phyloP scores from a whole-genome alignment of 1,284 basidiomycete species.

The Ceratobasidium sp. region DNA sequence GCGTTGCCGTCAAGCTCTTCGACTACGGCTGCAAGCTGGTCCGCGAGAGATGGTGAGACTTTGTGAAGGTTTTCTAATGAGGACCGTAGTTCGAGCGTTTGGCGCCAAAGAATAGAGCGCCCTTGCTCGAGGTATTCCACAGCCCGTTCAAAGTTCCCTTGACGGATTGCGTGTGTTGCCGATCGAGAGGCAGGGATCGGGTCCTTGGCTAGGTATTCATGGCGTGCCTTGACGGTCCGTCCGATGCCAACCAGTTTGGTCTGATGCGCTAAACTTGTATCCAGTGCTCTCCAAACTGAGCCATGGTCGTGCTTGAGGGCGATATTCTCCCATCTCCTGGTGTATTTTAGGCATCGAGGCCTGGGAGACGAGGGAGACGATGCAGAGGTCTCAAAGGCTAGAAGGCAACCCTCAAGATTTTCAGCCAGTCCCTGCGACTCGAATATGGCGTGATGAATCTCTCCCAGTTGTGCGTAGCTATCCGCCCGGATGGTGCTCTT shows the following conservation, averaged over 20 bases:
- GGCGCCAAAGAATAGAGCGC: constrained; percentile 39
- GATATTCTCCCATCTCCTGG: constrained; percentile 25
- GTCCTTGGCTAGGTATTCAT: constrained; percentile 32
- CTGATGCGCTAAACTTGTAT: constrained; percentile 16
- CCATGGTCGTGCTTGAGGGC: constrained; percentile 5
- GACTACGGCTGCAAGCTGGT: constrained; percentile 26
- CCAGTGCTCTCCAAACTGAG: constrained; percentile 9
- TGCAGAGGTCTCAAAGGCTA: constrained; percentile 13
- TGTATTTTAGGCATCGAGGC: constrained; percentile 14
- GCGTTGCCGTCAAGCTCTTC: constrained; percentile 21
- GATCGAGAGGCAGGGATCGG: constrained; percentile 30
- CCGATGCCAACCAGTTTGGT: constrained; percentile 12
- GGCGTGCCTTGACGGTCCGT: constrained; percentile 7
- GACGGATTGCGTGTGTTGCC: constrained; percentile 30
- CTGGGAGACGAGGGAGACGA: constrained; percentile 15
- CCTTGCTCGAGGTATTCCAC: constrained; percentile 44
- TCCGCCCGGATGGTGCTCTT: constrained; percentile 14
- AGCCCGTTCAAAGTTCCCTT: constrained; percentile 32
- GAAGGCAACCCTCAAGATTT: constrained; percentile 1
- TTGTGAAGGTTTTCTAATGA: constrained; percentile 16
- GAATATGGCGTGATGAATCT: constrained; percentile 16
- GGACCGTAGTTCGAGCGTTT: constrained; percentile 36
- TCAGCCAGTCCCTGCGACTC: neutral
- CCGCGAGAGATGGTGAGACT: constrained; percentile 13
- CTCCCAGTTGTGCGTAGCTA: constrained; percentile 25